Percentiles rank a stretch among this genome's conserved stretches.
Evolutionary conservation across 2,329 filamentous ascomycete genomes (phyloP).

Genomic region (Calonectria naviculata): DNA sequence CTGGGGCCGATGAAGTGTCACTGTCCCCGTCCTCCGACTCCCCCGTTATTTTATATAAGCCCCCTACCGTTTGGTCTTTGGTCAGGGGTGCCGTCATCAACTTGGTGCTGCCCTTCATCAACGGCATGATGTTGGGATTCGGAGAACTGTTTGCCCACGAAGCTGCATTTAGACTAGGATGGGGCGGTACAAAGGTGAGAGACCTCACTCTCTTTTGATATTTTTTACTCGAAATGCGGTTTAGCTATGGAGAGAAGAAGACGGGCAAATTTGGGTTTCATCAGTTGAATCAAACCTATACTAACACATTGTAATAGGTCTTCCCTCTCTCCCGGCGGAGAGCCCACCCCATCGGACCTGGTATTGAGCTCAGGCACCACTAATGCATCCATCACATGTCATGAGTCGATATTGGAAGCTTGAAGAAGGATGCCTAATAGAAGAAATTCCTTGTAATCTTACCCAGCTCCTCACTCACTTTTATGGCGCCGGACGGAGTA

Average conservation of each 20-base stretch:
- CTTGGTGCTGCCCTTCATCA: conserved; percentile 93
- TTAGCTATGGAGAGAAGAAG: neutral
- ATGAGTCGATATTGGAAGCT: conserved; percentile 73
- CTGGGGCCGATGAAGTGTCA: conserved; percentile 70
- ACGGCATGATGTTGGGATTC: conserved; percentile 98
- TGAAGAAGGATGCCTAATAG: conserved; percentile 64
- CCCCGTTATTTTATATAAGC: conserved; percentile 86
- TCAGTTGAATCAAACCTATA: neutral
- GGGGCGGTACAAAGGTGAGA: conserved; percentile 91
- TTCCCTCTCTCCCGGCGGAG: conserved; percentile 71
- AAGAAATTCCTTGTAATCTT: neutral
- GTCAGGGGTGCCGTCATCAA: conserved; percentile 94
- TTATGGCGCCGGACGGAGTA: too few relatives aligned
- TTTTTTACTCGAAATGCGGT: neutral
- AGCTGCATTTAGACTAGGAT: conserved; percentile 90
- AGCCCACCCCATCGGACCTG: conserved; percentile 78
- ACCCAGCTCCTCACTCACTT: too few relatives aligned
- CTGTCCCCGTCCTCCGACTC: conserved; percentile 72
- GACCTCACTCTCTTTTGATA: neutral
- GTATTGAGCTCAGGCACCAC: conserved; percentile 82
- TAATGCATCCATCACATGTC: conserved; percentile 63
- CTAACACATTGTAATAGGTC: conserved; percentile 53
- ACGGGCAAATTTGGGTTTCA: neutral
- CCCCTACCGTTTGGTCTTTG: conserved; percentile 88
- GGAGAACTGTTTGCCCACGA: conserved; percentile 98